Conservation (phyloP, 805 yeast genomes). For the Candida ficus region DNA sequence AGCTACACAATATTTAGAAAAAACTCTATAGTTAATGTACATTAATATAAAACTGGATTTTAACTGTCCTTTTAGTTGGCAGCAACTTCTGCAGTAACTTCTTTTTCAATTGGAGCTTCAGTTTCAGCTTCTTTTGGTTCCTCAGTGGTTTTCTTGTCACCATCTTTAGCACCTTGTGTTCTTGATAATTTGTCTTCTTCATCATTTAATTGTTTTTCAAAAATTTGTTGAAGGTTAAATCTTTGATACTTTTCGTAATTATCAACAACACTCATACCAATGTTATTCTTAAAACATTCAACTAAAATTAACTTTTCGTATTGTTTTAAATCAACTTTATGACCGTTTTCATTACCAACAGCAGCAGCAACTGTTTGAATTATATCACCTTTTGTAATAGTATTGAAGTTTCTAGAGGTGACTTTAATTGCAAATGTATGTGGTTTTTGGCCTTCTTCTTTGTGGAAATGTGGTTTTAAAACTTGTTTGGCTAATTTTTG, state of each 20-base stretch:
- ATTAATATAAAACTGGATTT: not conserved
- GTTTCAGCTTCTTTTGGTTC: not conserved
- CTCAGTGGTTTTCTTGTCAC: not conserved
- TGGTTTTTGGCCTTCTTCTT: constrained; percentile 31
- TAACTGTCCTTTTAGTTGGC: not conserved
- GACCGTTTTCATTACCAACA: constrained; percentile 67
- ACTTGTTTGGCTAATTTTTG: constrained; percentile 52
- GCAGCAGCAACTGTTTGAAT: constrained; percentile 65
- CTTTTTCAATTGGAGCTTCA: not conserved
- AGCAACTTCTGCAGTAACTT: not conserved
- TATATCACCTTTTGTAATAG: constrained; percentile 65
- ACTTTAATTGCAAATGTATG: constrained; percentile 75
- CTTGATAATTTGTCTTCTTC: constrained; percentile 7
- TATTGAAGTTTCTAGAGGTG: constrained; percentile 70
- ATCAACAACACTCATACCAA: constrained; percentile 82
- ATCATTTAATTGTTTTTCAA: constrained; percentile 33
- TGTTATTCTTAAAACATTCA: constrained; percentile 82
- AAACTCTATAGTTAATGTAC: constrained; percentile 1
- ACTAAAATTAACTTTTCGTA: constrained; percentile 77
- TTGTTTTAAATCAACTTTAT: constrained; percentile 72
- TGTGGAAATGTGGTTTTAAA: constrained; percentile 65
- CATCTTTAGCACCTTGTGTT: constrained; percentile 5
- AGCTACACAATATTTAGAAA: constrained; percentile 19
- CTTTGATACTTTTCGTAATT: constrained; percentile 57
- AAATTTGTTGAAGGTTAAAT: constrained; percentile 80